A percentile compares a stretch with the other conserved stretches of the same genome.
phyloP scores from a whole-genome alignment of 1,284 basidiomycete genomes.

The Irpex sp. region DNA sequence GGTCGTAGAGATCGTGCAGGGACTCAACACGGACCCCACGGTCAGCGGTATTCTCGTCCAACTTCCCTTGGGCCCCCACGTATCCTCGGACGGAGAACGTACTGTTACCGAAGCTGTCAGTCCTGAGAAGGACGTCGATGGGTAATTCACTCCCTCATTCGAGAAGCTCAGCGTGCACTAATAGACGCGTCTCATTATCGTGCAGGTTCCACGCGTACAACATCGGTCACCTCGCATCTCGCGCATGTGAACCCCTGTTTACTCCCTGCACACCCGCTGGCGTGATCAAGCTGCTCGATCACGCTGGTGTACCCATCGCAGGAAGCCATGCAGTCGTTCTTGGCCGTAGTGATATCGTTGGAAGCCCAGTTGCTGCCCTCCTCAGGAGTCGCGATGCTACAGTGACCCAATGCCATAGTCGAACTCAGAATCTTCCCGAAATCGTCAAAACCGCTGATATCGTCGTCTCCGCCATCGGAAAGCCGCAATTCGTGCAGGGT shows the following conservation, averaged over 20 bases:
- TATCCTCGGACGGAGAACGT: slow-evolving; percentile 84
- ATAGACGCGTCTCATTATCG: slow-evolving; percentile 2
- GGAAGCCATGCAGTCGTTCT: slow-evolving; percentile 90
- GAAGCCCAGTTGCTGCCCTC: slow-evolving; percentile 91
- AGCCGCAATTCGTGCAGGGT: slow-evolving; percentile 87
- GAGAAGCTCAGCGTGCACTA: slow-evolving; percentile 2
- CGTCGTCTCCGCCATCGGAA: slow-evolving; percentile 91
- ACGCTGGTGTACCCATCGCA: slow-evolving; percentile 70
- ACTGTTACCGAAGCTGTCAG: slow-evolving; percentile 92
- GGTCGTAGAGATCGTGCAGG: slow-evolving; percentile 75
- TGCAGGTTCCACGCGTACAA: slow-evolving; percentile 96
- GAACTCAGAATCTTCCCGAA: slow-evolving; percentile 76
- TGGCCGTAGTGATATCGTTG: slow-evolving; percentile 97
- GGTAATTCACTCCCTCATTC: slow-evolving; percentile 44
- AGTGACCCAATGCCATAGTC: slow-evolving; percentile 96
- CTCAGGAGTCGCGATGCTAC: slow-evolving; percentile 91
- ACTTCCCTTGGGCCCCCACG: slow-evolving; percentile 89
- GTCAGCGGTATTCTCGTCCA: slow-evolving; percentile 95
- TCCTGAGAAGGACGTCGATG: slow-evolving; percentile 96
- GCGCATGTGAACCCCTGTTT: slow-evolving; percentile 89
- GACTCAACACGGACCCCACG: slow-evolving; percentile 81
- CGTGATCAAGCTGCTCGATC: slow-evolving; percentile 87
- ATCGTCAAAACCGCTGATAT: slow-evolving; percentile 90
- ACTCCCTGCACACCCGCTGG: slow-evolving; percentile 95
- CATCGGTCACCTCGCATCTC: slow-evolving; percentile 92